Base-by-base conservation (phyloP, 257 asterid species). In the Cruciata laevipes region DNA sequence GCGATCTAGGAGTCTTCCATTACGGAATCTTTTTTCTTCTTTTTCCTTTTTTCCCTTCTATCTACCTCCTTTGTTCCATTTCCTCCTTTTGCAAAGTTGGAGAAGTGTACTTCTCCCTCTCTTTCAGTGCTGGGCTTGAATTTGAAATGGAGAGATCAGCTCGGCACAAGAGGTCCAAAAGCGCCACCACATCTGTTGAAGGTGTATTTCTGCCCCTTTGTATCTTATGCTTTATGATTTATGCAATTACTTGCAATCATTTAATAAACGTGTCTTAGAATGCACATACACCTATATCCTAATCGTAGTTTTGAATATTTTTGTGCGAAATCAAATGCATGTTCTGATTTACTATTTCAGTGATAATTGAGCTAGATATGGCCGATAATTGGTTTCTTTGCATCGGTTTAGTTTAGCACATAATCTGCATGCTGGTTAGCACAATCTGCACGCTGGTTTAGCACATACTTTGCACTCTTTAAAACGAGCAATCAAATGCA, bases 111-210 rank as follows among this genome's bases (percentile, higher is more conserved):
- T 61, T 31, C 55, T 57, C 42, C 25, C 42, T 79, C 9, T 76
- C 66, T 69, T 44, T 56, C 58, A n/a, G 73, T 68, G 4, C 16
- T 7, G 63, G 21, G 71, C 73, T 80, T 83, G 79, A 83, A 79
- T 72, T 71, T 84, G 70, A 71, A 75, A 88, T 89, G 98, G 95
- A 92, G 85, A 82, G 79, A 77, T 74, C 81, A 79, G 75, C 84
- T 85, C 96, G 96, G 17, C 96, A 83, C 77, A 72, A 88, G 82
- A 93, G 85, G 82, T 82, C 92, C 66, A 88, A 74, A 73, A 90
- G 97, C 64, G 84, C 89, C 71, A 71, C 89, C 71, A 71, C 95
- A 30, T 84, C 83, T 55, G 35, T 82, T 76, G 89, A 85, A 86
- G 99, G 97, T 91, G 56, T 52, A 78, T 47, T 55, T 53, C 69